Conservation (phyloP, 768 basidiomycete species). For the Harrya chromipes region DNA sequence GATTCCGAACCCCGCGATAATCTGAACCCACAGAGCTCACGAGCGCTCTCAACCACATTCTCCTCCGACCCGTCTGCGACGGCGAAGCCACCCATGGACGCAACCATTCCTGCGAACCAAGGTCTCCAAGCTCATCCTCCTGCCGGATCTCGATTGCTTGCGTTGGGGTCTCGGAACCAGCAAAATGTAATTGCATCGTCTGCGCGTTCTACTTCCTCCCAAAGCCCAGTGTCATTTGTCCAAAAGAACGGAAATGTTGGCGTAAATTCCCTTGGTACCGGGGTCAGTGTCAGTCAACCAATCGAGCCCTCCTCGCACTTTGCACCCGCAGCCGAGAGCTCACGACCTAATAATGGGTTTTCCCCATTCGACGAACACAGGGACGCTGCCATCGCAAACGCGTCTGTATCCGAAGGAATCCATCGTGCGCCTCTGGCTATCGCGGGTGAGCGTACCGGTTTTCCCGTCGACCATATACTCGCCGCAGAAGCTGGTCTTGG, state of each 20-base stretch:
- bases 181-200: conserved; percentile 19
- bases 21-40: conserved; percentile 30
- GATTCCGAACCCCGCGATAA: conserved; percentile 21
- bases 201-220: conserved; percentile 19
- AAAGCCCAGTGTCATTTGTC: conserved; percentile 20
- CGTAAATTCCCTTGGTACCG: conserved; percentile 9
- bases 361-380: conserved; percentile 55
- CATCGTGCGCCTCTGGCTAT: conserved; percentile 18
- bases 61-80: conserved; percentile 17
- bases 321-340: conserved; percentile 7
- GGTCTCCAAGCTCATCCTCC: conserved; percentile 38
- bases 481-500: conserved; percentile 15
- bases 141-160: conserved; percentile 43
- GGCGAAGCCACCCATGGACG: conserved; percentile 34
- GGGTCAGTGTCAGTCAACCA: conserved; percentile 8
- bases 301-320: conserved; percentile 18
- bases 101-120: conserved; percentile 37
- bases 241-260: conserved; percentile 22
- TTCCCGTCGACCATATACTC: conserved; percentile 21
- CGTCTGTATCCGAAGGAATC: conserved; percentile 16
- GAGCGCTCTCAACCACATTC: conserved; percentile 35
- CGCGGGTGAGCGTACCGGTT: conserved; percentile 21
- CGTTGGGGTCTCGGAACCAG: conserved; percentile 31
- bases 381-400: conserved; percentile 8
- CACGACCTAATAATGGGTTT: conserved; percentile 36